These are phyloP conservation scores for Camellia granthamiana DNA, from an alignment of 148 eudicot genomes.

Conservation along the genomic window DNA sequence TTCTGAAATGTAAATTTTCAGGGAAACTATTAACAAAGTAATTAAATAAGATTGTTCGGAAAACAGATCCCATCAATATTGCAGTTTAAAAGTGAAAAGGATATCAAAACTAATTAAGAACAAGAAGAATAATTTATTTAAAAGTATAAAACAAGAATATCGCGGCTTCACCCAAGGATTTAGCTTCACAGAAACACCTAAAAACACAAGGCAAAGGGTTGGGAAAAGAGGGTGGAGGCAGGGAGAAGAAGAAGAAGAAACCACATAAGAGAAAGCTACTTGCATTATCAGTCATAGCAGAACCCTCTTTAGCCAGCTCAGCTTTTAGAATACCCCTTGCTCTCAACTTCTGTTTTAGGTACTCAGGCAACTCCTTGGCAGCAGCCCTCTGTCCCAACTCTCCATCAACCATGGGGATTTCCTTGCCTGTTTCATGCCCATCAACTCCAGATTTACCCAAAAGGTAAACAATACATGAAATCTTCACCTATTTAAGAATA, in stretches of 20 bases:
- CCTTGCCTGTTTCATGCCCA: slow-evolving; percentile 37
- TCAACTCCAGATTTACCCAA: slow-evolving; percentile 35
- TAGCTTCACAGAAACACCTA: slow-evolving; percentile 1
- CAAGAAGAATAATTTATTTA: neutral
- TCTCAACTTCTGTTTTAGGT: slow-evolving; percentile 75
- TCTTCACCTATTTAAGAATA: slow-evolving; percentile 13
- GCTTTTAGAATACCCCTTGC: slow-evolving; percentile 88
- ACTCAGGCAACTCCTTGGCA: slow-evolving; percentile 72
- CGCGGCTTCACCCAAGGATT: neutral
- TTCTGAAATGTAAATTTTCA: slow-evolving; percentile 44
- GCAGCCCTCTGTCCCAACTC: slow-evolving; percentile 43
- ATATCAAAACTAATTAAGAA: neutral
- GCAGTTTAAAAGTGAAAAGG: neutral
- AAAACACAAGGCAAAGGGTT: neutral
- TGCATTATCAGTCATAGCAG: slow-evolving; percentile 34
- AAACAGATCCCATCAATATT: neutral
- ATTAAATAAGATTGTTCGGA: neutral
- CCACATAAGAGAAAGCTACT: slow-evolving; percentile 19
- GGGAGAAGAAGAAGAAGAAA: neutral
- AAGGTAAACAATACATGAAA: neutral
- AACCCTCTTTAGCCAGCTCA: slow-evolving; percentile 31
- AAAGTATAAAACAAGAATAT: neutral
- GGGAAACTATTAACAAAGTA: slow-evolving; percentile 11
- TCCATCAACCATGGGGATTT: slow-evolving; percentile 29
- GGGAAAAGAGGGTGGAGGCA: neutral